These are phyloP conservation scores for Cadophora luteo-olivacea DNA, from an alignment of 2,329 filamentous ascomycete genomes.

Conservation along the genomic window DNA sequence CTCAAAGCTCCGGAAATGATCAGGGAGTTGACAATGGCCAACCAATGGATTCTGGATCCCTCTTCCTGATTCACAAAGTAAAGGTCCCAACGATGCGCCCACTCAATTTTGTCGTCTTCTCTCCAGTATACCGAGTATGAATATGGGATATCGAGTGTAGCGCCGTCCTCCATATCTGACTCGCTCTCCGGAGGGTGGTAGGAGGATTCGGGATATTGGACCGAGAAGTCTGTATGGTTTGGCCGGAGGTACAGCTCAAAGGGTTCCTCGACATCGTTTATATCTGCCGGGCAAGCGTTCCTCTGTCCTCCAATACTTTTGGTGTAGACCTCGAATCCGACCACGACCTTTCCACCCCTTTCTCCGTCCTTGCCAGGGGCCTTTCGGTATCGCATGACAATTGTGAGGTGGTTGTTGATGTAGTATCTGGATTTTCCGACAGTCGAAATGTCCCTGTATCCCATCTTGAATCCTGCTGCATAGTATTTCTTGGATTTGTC, in stretches of 20 bases:
- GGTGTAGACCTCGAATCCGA: constrained; percentile 89
- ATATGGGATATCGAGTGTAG: constrained; percentile 77
- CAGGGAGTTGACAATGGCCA: constrained; percentile 86
- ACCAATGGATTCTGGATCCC: constrained; percentile 82
- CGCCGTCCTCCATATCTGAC: constrained; percentile 66
- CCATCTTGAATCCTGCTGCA: constrained; percentile 87
- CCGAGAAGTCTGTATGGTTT: constrained; percentile 62
- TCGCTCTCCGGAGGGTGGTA: constrained; percentile 61
- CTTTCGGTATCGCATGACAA: constrained; percentile 79
- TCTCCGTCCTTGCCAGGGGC: constrained; percentile 73
- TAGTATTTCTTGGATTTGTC: constrained; percentile 89
- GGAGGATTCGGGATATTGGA: constrained; percentile 63
- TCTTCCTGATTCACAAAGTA: constrained; percentile 91
- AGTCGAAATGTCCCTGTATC: constrained; percentile 71
- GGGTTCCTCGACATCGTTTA: constrained; percentile 66
- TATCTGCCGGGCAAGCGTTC: constrained; percentile 70
- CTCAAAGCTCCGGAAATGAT: constrained; percentile 83
- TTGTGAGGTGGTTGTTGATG: constrained; percentile 87
- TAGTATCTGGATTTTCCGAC: constrained; percentile 71
- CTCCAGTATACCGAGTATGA: constrained; percentile 92
- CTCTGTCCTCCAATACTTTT: constrained; percentile 73
- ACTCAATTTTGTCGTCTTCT: constrained; percentile 80
- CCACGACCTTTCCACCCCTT: constrained; percentile 77
- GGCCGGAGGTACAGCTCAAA: constrained; percentile 73
- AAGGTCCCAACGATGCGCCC: constrained; percentile 84